Percentiles rank a stretch among this genome's conserved stretches.
These are phyloP conservation scores for Triticum timopheevii DNA, from an alignment of 176 grass and related monocot species.

Conservation along the genomic window DNA sequence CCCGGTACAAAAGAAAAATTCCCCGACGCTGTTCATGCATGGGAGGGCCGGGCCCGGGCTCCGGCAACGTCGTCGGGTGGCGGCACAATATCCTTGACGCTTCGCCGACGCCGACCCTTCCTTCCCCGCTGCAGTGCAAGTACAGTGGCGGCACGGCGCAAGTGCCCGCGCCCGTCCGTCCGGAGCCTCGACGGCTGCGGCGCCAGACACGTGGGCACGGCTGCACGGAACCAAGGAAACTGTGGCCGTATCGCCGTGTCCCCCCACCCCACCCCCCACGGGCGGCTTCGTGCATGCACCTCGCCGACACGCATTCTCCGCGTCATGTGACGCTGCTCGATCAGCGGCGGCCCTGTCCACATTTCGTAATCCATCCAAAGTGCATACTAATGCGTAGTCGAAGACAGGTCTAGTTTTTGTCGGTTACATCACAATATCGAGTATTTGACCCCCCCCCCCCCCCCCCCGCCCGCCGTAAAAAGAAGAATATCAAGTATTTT, in stretches of 20 bases:
- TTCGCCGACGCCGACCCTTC: neutral
- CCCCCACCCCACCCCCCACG: neutral
- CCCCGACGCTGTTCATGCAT: neutral
- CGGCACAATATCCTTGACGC: neutral
- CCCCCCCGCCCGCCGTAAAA: too few species aligned
- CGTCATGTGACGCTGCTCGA: neutral
- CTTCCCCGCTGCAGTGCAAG: neutral
- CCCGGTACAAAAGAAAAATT: neutral
- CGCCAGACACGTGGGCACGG: neutral
- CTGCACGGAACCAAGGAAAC: neutral
- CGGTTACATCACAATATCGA: neutral
- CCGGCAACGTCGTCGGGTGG: neutral
- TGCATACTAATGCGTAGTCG: too few species aligned
- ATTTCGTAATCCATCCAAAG: neutral
- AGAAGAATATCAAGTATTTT: neutral
- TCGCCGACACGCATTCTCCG: neutral
- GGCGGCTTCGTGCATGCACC: conserved; percentile 13
- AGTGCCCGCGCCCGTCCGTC: too few species aligned
- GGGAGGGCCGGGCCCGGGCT: neutral
- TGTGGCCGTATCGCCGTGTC: conserved; percentile 13
- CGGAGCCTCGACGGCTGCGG: neutral
- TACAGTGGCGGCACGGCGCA: too few species aligned
- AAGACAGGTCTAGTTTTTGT: neutral
- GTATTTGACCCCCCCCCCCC: neutral
- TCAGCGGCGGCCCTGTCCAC: too few species aligned